Conservation (phyloP, 352 stramenopile genomes). For the Hyaloperonospora brassicae region DNA sequence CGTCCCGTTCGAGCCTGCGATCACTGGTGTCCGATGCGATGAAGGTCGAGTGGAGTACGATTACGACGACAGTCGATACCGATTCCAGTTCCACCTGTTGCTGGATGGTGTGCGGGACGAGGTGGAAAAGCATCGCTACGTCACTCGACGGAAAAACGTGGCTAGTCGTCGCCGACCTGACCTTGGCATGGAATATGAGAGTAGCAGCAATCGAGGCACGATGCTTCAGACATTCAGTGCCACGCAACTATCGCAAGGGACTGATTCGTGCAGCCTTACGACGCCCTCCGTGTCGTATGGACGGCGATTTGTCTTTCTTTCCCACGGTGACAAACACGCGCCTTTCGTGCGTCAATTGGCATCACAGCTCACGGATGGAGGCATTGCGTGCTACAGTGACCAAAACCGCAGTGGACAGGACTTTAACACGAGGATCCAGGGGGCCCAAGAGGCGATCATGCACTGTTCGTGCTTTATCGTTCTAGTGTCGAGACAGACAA, state of each 20-base stretch:
- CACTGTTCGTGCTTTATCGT: slow-evolving; percentile 72
- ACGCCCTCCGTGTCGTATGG: slow-evolving; percentile 50
- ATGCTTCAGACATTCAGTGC: slow-evolving; percentile 16
- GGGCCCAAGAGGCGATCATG: slow-evolving; percentile 75
- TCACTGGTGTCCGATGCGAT: slow-evolving; percentile 40
- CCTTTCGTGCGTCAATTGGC: slow-evolving; percentile 63
- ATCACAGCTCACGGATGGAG: slow-evolving; percentile 40
- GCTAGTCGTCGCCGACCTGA: slow-evolving; percentile 24
- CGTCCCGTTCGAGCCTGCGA: slow-evolving; percentile 65
- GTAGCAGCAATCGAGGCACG: slow-evolving; percentile 50
- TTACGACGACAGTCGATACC: slow-evolving; percentile 66
- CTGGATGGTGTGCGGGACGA: slow-evolving; percentile 77
- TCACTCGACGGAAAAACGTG: slow-evolving; percentile 56
- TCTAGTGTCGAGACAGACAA: slow-evolving; percentile 65
- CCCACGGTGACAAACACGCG: slow-evolving; percentile 64
- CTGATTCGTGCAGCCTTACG: slow-evolving; percentile 47
- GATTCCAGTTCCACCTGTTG: slow-evolving; percentile 63
- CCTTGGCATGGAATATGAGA: slow-evolving; percentile 71
- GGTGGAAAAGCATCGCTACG: slow-evolving; percentile 69
- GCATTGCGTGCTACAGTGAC: slow-evolving; percentile 58
- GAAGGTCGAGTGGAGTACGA: slow-evolving; percentile 66
- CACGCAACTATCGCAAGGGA: slow-evolving; percentile 43
- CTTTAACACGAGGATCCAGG: slow-evolving; percentile 55
- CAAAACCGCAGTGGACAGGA: slow-evolving; percentile 49
- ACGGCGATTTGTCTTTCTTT: slow-evolving; percentile 75